Evolutionary conservation across 2,329 filamentous ascomycete species (phyloP), one percentile per base, ranked within the genome.

Genomic region (Aphanocladium album): DNA sequence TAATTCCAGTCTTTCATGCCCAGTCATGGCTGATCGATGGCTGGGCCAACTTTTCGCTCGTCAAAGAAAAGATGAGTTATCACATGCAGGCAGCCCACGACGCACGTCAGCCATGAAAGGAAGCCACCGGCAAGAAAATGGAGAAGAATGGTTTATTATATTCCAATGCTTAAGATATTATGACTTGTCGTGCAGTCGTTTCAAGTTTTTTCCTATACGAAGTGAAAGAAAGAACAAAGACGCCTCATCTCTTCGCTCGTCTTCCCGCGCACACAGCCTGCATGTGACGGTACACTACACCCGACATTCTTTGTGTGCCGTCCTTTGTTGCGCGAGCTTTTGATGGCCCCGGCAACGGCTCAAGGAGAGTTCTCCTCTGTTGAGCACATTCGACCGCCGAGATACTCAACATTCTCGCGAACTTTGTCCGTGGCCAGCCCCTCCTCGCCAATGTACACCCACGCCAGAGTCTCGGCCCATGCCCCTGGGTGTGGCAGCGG

Each of bases 401-500:
- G 71, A 65, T 85, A 81, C 57, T 76, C 56, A 50, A 86, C 81
- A 63, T 86, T 86, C 62, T 80, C 74, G 59, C 68, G 76, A 49
- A 83, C 77, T 2, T 75, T 74, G 12, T 76, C 72, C 1, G 78
- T 82, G 53, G 80, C 61, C 14, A 73, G 62, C 50, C 76, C 73
- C 14, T 76, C 77, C 57, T 77, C 72, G 39, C 80, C 80, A 0
- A 79, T 83, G 67, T 86, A 86, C 27, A 83, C 74, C 65, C 83
- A 81, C 4, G 74, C 72, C n/a, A 84, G 73, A 0, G 83, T 85
- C 58, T 82, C 77, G 2, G 69, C 67, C 84, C 84, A 88, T 8
- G 74, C 79, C 55, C 79, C 77, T 1, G 84, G 83, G 60, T 80
- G 75, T 1, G 84, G 84, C 59, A 88, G 64, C 0, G 84, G 83